Evolutionary conservation across 768 basidiomycete genomes (phyloP), one percentile per base, ranked within the genome.

Genomic region (Termitomyces sp.): DNA sequence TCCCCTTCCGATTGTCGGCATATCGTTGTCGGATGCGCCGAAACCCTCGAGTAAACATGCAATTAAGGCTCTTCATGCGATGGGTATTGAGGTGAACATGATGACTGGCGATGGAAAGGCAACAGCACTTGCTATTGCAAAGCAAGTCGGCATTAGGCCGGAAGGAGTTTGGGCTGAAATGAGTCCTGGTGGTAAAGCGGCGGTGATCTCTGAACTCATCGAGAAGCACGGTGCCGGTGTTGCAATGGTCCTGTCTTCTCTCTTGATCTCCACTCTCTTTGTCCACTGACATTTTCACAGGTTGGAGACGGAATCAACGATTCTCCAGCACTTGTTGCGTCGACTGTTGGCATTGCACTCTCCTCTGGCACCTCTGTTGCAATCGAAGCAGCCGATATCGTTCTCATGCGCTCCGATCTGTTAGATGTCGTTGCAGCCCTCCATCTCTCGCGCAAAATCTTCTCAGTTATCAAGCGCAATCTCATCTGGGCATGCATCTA

Each of bases 301-400:
- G 94, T 99, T 40, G 97, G 97, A 24, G 97, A 99, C 71, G 97
- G 97, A 34, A 97, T 98, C 76, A 98, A 99, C 71, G 97, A 99
- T 70, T 98, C 96, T 2, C 96, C 95, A 1, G 97, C 96, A 13
- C 86, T 99, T 2, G 95, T 95, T 16, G 95, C 93, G 4, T 93
- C 96, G 0, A 93, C 94, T 1, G 92, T 99, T 24, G 97, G 97
- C 42, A 95, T 99, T 59, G 97, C 97, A 1, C 84, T 99, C 5
- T 95, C 93, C 12, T 91, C 94, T 3, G 97, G 97, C 33, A 95
- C 97, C 18, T 96, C 94, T 5, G 93, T 99, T 44, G 97, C 97
- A 10, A 89, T 99, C 52, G 97, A 98, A 77, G 97, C 97, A 0
- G 97, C 97, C 14, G 97, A 98, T 72, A 88, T 98, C 57, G 95